Conservation (phyloP, 2,329 filamentous ascomycete species). For the Neopestalotiopsis sp. region DNA sequence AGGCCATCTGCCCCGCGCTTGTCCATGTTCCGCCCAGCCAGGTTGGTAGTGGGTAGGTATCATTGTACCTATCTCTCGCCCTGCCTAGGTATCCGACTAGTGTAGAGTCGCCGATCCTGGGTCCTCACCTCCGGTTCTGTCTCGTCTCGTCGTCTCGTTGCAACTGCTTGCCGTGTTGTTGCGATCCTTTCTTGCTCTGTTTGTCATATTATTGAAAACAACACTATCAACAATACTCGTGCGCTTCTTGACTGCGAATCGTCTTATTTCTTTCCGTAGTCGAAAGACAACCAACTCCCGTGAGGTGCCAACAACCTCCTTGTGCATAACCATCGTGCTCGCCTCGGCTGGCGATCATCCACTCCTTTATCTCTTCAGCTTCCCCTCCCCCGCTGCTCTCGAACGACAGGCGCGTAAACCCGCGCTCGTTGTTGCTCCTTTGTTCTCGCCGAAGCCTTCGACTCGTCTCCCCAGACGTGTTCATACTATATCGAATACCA, state of each 20-base stretch:
- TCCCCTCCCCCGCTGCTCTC: constrained; percentile 16
- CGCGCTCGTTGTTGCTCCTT: constrained; percentile 10
- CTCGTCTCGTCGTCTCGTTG: constrained; percentile 9
- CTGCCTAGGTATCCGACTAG: constrained; percentile 6
- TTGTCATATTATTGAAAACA: neutral
- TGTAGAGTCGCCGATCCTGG: constrained; percentile 9
- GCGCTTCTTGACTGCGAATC: neutral
- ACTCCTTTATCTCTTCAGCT: constrained; percentile 21
- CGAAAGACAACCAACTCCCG: neutral
- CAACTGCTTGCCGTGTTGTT: neutral
- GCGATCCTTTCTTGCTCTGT: neutral
- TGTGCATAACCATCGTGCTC: constrained; percentile 17
- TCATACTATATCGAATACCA: neutral
- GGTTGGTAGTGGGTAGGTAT: neutral
- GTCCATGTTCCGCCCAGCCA: neutral
- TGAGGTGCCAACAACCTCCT: neutral
- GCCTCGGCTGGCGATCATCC: constrained; percentile 23
- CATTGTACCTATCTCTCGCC: constrained; percentile 6
- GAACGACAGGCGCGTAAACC: constrained; percentile 15
- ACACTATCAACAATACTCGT: constrained; percentile 10
- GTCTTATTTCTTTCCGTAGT: neutral
- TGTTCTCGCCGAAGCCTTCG: neutral
- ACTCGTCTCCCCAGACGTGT: constrained; percentile 3
- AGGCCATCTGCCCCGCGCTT: constrained; percentile 16
- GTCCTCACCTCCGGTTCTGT: constrained; percentile 8